phyloP scores from a whole-genome alignment of 208 protist species.

The Wallacemonas rigidus region DNA sequence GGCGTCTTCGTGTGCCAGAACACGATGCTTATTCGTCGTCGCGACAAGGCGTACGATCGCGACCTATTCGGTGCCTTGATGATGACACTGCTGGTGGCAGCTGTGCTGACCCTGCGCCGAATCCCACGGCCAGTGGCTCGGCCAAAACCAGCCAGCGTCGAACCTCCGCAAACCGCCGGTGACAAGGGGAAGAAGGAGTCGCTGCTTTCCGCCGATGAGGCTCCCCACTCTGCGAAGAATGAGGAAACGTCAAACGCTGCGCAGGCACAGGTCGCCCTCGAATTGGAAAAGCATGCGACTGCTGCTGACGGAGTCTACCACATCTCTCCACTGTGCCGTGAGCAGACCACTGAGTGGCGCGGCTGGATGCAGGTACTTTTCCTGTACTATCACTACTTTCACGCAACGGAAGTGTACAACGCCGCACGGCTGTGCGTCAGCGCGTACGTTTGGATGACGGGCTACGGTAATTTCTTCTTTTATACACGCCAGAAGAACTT shows the following conservation, averaged over 20 bases:
- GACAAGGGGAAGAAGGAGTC: too few relatives aligned
- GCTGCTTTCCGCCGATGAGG: too few relatives aligned
- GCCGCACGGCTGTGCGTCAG: slow-evolving; percentile 89
- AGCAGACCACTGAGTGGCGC: slow-evolving; percentile 93
- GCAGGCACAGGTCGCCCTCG: too few relatives aligned
- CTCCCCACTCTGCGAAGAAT: too few relatives aligned
- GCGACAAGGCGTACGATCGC: not conserved
- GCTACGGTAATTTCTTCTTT: slow-evolving; percentile 90
- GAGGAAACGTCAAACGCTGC: too few relatives aligned
- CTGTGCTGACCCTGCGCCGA: slow-evolving; percentile 6
- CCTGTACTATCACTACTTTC: slow-evolving; percentile 89
- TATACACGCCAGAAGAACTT: slow-evolving; percentile 73
- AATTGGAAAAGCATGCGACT: too few relatives aligned
- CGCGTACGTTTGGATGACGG: slow-evolving; percentile 91
- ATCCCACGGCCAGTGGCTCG: not conserved
- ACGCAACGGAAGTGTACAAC: slow-evolving; percentile 73
- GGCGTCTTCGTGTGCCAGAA: slow-evolving; percentile 4
- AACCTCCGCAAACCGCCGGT: not conserved
- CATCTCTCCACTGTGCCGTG: slow-evolving; percentile 44
- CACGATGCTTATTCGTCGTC: not conserved
- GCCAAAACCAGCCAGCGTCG: not conserved
- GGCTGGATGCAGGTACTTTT: slow-evolving; percentile 92
- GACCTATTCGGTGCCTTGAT: slow-evolving; percentile 7
- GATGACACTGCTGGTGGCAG: not conserved
- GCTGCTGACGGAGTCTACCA: not conserved